Percentiles rank a stretch among this genome's conserved stretches.
These are phyloP conservation scores for Trichomonas vaginalis DNA, from an alignment of 208 protist genomes.

Conservation along the genomic window DNA sequence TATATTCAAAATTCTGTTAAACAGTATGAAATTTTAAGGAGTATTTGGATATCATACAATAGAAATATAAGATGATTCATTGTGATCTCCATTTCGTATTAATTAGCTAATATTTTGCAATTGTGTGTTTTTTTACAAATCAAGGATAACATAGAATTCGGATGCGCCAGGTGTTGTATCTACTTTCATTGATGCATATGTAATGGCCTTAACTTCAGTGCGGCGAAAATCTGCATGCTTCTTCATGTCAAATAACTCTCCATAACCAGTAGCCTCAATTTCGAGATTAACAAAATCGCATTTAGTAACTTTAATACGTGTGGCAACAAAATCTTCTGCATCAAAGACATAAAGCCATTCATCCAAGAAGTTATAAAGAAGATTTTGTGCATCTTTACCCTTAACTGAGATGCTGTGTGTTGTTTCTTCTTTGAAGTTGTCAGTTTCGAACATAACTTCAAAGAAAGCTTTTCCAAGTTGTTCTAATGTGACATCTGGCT, in stretches of 20 bases:
- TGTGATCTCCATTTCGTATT: too few relatives aligned
- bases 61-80: too few relatives aligned
- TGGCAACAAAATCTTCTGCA: neutral
- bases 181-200: conserved; percentile 8
- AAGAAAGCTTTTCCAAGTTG: neutral
- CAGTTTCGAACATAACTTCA: neutral
- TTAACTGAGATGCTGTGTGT: neutral
- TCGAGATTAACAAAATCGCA: neutral
- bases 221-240: neutral
- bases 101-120: too few relatives aligned
- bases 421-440: neutral
- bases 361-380: neutral
- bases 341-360: conserved; percentile 12
- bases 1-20: too few relatives aligned
- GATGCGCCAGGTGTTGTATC: neutral
- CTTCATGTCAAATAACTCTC: neutral
- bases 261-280: neutral
- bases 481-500: neutral
- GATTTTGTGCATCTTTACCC: neutral
- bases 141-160: neutral
- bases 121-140: too few relatives aligned
- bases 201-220: conserved; percentile 15
- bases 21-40: too few relatives aligned
- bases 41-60: too few relatives aligned
- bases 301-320: neutral